A percentile compares a stretch with the other conserved stretches of the same genome.
These are phyloP conservation scores for Blastomyces gilchristii DNA, from an alignment of 2,329 filamentous ascomycete genomes.

Conservation along the genomic window DNA sequence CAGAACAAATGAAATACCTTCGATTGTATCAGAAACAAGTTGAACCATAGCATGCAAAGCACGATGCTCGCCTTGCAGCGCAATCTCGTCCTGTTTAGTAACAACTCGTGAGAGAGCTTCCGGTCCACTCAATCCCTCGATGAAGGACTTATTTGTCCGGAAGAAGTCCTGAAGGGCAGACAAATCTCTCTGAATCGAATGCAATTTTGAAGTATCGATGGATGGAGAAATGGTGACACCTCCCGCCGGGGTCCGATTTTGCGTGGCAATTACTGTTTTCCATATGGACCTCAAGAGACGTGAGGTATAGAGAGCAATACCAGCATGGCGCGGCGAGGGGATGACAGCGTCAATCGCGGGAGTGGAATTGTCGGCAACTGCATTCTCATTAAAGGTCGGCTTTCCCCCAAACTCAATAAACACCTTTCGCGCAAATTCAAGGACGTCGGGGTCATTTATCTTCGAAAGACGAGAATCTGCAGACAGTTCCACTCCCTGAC, in stretches of 20 bases:
- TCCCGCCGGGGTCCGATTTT: conserved; percentile 46
- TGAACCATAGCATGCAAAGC: conserved; percentile 77
- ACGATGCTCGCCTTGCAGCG: conserved; percentile 86
- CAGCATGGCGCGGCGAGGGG: conserved; percentile 81
- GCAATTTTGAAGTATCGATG: conserved; percentile 58
- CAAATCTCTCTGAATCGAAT: conserved; percentile 67
- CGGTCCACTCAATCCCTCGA: conserved; percentile 86
- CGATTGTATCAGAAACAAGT: conserved; percentile 80
- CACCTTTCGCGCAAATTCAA: conserved; percentile 72
- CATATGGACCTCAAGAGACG: conserved; percentile 82
- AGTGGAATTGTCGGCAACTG: conserved; percentile 47
- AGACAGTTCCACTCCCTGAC: conserved; percentile 75
- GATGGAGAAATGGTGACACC: conserved; percentile 56
- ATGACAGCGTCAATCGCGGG: conserved; percentile 71
- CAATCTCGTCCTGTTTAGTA: conserved; percentile 81
- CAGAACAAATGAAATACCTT: conserved; percentile 91
- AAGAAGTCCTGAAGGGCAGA: conserved; percentile 73
- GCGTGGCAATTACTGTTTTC: conserved; percentile 63
- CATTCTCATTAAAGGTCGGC: conserved; percentile 71
- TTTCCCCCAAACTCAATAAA: conserved; percentile 92
- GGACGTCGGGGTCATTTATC: conserved; percentile 70
- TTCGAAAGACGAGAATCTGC: conserved; percentile 58
- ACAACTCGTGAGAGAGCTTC: conserved; percentile 68
- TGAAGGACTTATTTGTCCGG: conserved; percentile 75
- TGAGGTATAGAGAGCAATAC: conserved; percentile 75